Evolutionary conservation across 441 rosid genomes (phyloP).

Genomic region (Aleurites moluccanus): DNA sequence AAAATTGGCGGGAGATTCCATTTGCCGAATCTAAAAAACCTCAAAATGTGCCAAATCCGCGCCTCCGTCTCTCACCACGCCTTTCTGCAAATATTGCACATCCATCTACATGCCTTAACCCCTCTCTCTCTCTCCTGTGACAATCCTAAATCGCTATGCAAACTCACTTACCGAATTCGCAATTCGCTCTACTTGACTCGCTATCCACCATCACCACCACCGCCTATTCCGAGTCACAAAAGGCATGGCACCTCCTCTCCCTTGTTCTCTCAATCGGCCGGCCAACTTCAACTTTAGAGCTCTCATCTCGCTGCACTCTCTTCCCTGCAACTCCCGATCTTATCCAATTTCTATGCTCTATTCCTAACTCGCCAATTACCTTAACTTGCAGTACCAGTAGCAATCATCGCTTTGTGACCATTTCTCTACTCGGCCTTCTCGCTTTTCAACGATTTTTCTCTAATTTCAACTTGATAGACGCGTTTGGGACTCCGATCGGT

Average conservation of each 20-base stretch:
- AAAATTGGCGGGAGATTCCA: slow-evolving; percentile 44
- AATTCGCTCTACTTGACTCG: slow-evolving; percentile 26
- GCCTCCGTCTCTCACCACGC: slow-evolving; percentile 25
- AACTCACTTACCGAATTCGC: slow-evolving; percentile 25
- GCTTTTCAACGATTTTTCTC: slow-evolving; percentile 34
- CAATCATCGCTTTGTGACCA: slow-evolving; percentile 33
- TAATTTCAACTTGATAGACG: slow-evolving; percentile 27
- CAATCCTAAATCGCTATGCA: slow-evolving; percentile 24
- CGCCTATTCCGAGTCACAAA: slow-evolving; percentile 34
- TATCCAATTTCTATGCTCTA: slow-evolving; percentile 45
- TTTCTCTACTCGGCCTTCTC: slow-evolving; percentile 37
- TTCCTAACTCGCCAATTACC: slow-evolving; percentile 52
- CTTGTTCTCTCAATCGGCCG: slow-evolving; percentile 59
- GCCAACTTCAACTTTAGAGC: slow-evolving; percentile 42
- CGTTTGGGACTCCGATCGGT: slow-evolving; percentile 19
- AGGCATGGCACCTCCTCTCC: slow-evolving; percentile 64
- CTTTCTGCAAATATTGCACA: slow-evolving; percentile 12
- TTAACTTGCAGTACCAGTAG: slow-evolving; percentile 21
- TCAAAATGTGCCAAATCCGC: slow-evolving; percentile 29
- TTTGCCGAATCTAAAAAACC: slow-evolving; percentile 38
- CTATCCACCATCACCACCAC: slow-evolving; percentile 30
- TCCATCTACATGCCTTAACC: slow-evolving; percentile 26
- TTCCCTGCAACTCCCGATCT: slow-evolving; percentile 47
- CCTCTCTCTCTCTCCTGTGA: background rate
- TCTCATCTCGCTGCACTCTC: slow-evolving; percentile 47